Evolutionary conservation across 2,329 filamentous ascomycete species (phyloP).

Genomic region (Annulohypoxylon truncatum): DNA sequence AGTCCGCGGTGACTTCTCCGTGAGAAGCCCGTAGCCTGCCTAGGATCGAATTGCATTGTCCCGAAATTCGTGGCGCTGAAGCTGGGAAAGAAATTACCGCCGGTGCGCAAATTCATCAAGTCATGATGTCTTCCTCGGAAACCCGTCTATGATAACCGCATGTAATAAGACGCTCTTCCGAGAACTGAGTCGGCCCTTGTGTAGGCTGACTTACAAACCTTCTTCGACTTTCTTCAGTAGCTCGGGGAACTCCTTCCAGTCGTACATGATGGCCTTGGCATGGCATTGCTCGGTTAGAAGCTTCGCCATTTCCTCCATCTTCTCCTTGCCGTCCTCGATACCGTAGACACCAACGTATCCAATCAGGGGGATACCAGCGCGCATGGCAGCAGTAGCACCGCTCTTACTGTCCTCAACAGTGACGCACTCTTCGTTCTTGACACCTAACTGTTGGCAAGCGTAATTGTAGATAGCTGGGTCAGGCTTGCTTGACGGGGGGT

Average conservation of each 20-base stretch:
- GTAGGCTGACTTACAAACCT: constrained; percentile 45
- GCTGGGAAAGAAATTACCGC: constrained; percentile 15
- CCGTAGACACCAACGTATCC: constrained; percentile 74
- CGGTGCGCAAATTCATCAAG: constrained; percentile 16
- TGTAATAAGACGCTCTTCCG: constrained; percentile 5
- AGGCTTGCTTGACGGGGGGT: constrained; percentile 77
- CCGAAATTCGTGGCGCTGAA: constrained; percentile 5
- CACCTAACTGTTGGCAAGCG: constrained; percentile 73
- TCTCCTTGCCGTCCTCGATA: constrained; percentile 57
- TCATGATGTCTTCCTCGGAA: constrained; percentile 17
- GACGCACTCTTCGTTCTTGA: constrained; percentile 72
- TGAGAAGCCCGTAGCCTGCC: constrained; percentile 18
- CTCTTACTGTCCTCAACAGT: constrained; percentile 81
- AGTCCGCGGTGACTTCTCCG: constrained; percentile 1
- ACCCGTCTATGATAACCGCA: constrained; percentile 1
- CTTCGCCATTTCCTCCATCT: constrained; percentile 68
- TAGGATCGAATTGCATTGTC: constrained; percentile 13
- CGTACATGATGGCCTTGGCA: constrained; percentile 62
- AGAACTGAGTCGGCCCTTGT: neutral
- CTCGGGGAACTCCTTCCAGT: constrained; percentile 57
- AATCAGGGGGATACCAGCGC: constrained; percentile 76
- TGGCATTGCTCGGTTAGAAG: constrained; percentile 62
- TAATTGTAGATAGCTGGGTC: constrained; percentile 80
- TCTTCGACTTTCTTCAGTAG: constrained; percentile 54
- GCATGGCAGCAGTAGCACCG: constrained; percentile 75